A percentile compares a stretch with the other conserved stretches of the same genome.
Conservation (phyloP, 31 red algal genomes). For the Odonthalia washingtoniensis region DNA sequence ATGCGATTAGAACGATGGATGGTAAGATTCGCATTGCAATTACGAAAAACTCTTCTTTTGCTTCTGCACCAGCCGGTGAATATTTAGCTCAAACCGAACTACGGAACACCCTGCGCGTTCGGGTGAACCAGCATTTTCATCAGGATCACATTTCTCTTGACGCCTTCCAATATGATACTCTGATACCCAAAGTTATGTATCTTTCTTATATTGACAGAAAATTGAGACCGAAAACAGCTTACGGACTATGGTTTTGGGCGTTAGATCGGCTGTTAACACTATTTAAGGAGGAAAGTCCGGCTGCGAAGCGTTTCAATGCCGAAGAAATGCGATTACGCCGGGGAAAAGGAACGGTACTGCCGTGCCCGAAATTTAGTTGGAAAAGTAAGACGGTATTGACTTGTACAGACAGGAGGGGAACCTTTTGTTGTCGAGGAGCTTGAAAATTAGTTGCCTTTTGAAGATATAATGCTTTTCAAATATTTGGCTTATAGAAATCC, state of each 20-base stretch:
- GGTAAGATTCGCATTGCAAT: constrained; percentile 71
- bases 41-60: constrained; percentile 60
- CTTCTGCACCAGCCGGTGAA: constrained; percentile 58
- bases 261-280: constrained; percentile 77
- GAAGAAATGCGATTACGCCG: constrained; percentile 63
- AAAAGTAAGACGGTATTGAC: neutral
- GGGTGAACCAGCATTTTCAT: constrained; percentile 78
- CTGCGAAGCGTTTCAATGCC: constrained; percentile 62
- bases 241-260: constrained; percentile 84
- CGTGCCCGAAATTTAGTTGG: neutral
- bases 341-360: constrained; percentile 39
- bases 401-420: constrained; percentile 25
- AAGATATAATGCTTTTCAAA: constrained; percentile 39
- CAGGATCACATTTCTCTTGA: constrained; percentile 77
- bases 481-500: constrained; percentile 37
- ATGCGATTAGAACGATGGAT: constrained; percentile 78
- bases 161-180: constrained; percentile 85
- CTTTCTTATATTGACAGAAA: constrained; percentile 82
- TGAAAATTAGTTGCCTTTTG: constrained; percentile 46
- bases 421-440: constrained; percentile 38
- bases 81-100: constrained; percentile 33
- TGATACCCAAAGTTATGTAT: constrained; percentile 83
- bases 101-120: constrained; percentile 54
- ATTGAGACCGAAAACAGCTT: constrained; percentile 71
- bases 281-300: constrained; percentile 66